These are phyloP conservation scores for Apiotrichum brassicae DNA, from an alignment of 1,284 basidiomycete species.

Conservation along the genomic window DNA sequence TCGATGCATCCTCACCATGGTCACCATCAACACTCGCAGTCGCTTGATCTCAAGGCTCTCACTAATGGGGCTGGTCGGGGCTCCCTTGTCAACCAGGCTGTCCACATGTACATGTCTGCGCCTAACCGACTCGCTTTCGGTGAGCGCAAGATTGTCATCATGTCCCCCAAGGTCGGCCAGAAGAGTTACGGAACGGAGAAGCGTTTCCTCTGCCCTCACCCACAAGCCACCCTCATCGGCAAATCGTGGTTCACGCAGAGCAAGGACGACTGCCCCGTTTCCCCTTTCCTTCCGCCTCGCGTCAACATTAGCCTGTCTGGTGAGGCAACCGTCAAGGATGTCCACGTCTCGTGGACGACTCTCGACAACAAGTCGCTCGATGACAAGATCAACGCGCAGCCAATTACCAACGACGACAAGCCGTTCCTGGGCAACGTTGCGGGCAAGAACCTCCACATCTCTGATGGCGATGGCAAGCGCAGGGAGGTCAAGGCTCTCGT, in stretches of 20 bases:
- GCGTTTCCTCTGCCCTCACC: constrained; percentile 91
- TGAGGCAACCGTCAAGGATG: constrained; percentile 65
- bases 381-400: constrained; percentile 33
- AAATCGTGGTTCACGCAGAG: constrained; percentile 75
- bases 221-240: constrained; percentile 88
- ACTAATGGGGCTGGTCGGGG: neutral
- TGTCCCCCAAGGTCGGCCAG: constrained; percentile 94
- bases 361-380: constrained; percentile 35
- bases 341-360: constrained; percentile 37
- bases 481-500: constrained; percentile 86
- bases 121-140: constrained; percentile 82
- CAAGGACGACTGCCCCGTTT: constrained; percentile 34
- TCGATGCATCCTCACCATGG: neutral
- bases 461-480: constrained; percentile 40
- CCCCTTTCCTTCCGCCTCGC: constrained; percentile 58
- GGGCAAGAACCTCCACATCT: constrained; percentile 43
- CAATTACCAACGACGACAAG: constrained; percentile 26
- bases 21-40: constrained; percentile 3
- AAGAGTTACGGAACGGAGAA: constrained; percentile 96
- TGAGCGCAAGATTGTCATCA: constrained; percentile 87
- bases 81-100: constrained; percentile 14
- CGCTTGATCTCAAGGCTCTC: constrained; percentile 1
- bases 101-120: constrained; percentile 61
- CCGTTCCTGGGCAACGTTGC: constrained; percentile 43
- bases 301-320: constrained; percentile 88